Conservation (phyloP, 1,139 yeast species). For the Kodamaea sp. region DNA sequence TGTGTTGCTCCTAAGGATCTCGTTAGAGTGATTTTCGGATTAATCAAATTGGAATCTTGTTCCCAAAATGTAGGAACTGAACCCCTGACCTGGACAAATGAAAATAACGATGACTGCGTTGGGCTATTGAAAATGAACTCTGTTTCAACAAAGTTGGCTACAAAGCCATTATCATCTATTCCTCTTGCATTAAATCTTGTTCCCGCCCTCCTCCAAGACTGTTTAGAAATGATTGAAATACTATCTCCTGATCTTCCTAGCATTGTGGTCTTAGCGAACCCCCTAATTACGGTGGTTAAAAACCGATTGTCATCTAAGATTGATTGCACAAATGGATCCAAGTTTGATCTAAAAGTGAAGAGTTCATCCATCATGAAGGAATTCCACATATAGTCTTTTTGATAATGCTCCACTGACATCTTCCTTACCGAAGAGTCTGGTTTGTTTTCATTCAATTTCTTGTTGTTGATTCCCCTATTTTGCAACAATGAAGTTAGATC, state of each 20-base stretch:
- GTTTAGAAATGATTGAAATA: conserved; percentile 83
- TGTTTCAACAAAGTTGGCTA: conserved; percentile 95
- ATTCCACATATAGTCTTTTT: conserved; percentile 96
- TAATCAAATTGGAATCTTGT: conserved; percentile 83
- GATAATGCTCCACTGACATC: conserved; percentile 50
- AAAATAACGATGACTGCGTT: conserved; percentile 50
- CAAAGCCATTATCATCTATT: conserved; percentile 91
- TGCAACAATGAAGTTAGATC: conserved; percentile 86
- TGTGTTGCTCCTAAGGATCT: conserved; percentile 91
- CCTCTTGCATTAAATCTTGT: conserved; percentile 94
- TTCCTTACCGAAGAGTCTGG: conserved; percentile 27
- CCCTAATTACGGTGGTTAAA: conserved; percentile 88
- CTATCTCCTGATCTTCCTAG: conserved; percentile 56
- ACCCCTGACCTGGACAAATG: conserved; percentile 89
- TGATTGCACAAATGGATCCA: conserved; percentile 58
- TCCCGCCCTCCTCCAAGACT: conserved; percentile 95
- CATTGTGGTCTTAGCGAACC: conserved; percentile 82
- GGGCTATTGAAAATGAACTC: conserved; percentile 60
- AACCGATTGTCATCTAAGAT: conserved; percentile 75
- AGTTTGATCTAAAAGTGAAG: conserved; percentile 67
- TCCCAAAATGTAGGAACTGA: conserved; percentile 98
- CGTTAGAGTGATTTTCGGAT: conserved; percentile 84
- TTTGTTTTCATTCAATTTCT: conserved; percentile 19
- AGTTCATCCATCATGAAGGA: conserved; percentile 85
- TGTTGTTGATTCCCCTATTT: conserved; percentile 55